Conservation (phyloP, 1,139 yeast genomes). For the Taphrina communis region DNA sequence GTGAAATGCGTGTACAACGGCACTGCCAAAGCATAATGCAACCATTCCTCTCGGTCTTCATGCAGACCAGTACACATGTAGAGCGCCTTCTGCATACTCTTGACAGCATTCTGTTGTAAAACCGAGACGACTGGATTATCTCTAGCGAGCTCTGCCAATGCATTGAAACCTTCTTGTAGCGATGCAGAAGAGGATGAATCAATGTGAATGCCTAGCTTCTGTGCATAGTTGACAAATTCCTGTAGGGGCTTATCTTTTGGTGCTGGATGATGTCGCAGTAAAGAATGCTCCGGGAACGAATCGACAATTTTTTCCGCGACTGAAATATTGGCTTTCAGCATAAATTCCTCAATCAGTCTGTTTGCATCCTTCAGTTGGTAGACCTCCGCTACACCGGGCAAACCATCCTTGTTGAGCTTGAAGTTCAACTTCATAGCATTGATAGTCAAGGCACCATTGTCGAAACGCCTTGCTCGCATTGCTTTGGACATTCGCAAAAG, state of each 20-base stretch:
- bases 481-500: constrained; percentile 39
- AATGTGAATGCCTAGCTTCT: constrained; percentile 63
- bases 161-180: constrained; percentile 71
- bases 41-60: constrained; percentile 70
- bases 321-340: constrained; percentile 80
- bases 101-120: constrained; percentile 77
- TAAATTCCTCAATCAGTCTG: constrained; percentile 73
- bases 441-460: constrained; percentile 54
- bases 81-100: constrained; percentile 83
- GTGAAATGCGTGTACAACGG: constrained; percentile 92
- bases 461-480: constrained; percentile 59
- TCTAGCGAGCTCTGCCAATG: constrained; percentile 58
- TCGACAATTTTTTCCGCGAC: constrained; percentile 83
- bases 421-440: constrained; percentile 67
- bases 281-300: constrained; percentile 76
- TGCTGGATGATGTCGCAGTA: constrained; percentile 84
- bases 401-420: constrained; percentile 84
- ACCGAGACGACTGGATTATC: constrained; percentile 64
- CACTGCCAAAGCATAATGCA: constrained; percentile 79
- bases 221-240: constrained; percentile 72
- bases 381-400: constrained; percentile 70
- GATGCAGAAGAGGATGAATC: constrained; percentile 79
- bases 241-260: constrained; percentile 86
- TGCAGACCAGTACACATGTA: constrained; percentile 88
- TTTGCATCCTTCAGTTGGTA: constrained; percentile 68